Percentiles rank a stretch among this genome's conserved stretches.
phyloP scores from a whole-genome alignment of 176 grass and related monocot species.

The Cenchrus purpureus region DNA sequence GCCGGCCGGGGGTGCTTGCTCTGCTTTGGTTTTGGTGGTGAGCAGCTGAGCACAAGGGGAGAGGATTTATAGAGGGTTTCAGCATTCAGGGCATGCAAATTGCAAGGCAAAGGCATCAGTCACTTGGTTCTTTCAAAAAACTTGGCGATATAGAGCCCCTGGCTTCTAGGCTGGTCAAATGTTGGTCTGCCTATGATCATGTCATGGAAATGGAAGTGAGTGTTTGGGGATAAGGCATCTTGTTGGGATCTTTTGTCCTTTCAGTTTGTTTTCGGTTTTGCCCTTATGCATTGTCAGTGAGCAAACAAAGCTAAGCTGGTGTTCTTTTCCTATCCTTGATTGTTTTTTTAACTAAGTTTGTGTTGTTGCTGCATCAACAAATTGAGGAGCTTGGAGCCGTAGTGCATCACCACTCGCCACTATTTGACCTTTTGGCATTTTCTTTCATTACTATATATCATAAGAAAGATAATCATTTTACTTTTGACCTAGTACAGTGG shows the following conservation, averaged over 20 bases:
- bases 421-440: slow-evolving; percentile 28
- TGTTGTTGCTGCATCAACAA: slow-evolving; percentile 6
- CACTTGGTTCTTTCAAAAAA: background rate
- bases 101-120: background rate
- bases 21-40: slow-evolving; percentile 44
- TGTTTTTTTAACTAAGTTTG: background rate
- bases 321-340: background rate
- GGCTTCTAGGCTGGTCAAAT: slow-evolving; percentile 35
- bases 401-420: slow-evolving; percentile 39
- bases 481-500: background rate
- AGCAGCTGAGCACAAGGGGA: slow-evolving; percentile 36
- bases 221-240: slow-evolving; percentile 34
- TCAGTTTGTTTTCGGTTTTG: slow-evolving; percentile 40
- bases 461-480: background rate
- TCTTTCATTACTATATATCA: background rate
- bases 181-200: slow-evolving; percentile 36
- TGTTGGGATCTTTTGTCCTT: slow-evolving; percentile 47
- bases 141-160: background rate
- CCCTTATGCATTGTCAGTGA: slow-evolving; percentile 15
- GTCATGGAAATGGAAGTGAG: slow-evolving; percentile 35
- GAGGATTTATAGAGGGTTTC: slow-evolving; percentile 61
- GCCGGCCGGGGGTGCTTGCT: slow-evolving; percentile 38
- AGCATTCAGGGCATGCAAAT: slow-evolving; percentile 28
- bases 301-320: background rate
- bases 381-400: background rate